A percentile compares a stretch with the other conserved stretches of the same genome.
Evolutionary conservation across 768 basidiomycete genomes (phyloP).

Genomic region (Tylopilus sp.): DNA sequence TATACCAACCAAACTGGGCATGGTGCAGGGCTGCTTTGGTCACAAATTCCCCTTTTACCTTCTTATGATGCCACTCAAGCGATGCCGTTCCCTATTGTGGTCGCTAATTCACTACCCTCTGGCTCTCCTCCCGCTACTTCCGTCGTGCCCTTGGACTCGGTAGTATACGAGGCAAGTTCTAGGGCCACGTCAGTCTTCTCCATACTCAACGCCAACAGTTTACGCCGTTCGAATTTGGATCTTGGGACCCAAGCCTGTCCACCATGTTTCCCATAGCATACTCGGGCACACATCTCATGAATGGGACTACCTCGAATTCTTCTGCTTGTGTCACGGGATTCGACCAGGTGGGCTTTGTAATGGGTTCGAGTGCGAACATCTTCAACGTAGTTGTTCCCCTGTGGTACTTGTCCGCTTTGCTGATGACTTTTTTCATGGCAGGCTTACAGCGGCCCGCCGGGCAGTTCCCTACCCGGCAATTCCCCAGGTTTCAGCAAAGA

Average conservation of each 20-base stretch:
- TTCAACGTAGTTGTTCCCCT: constrained; percentile 48
- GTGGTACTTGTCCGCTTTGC: neutral
- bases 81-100: constrained; percentile 67
- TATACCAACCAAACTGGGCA: constrained; percentile 57
- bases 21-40: constrained; percentile 74
- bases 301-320: constrained; percentile 51
- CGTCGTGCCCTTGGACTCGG: constrained; percentile 37
- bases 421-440: constrained; percentile 34
- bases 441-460: too few species aligned
- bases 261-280: constrained; percentile 63
- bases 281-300: constrained; percentile 60
- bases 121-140: constrained; percentile 44
- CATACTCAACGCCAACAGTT: constrained; percentile 37
- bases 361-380: constrained; percentile 70
- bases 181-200: constrained; percentile 8
- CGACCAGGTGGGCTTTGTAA: constrained; percentile 70
- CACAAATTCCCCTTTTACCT: constrained; percentile 48
- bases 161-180: constrained; percentile 55
- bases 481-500: constrained; percentile 24
- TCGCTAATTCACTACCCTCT: constrained; percentile 50
- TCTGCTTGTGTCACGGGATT: constrained; percentile 70
- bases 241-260: constrained; percentile 69
- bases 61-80: constrained; percentile 43
- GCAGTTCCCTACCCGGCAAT: constrained; percentile 39
- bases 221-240: constrained; percentile 65